Conservation (phyloP, 345 rosid genomes). For the Kandelia obovata region DNA sequence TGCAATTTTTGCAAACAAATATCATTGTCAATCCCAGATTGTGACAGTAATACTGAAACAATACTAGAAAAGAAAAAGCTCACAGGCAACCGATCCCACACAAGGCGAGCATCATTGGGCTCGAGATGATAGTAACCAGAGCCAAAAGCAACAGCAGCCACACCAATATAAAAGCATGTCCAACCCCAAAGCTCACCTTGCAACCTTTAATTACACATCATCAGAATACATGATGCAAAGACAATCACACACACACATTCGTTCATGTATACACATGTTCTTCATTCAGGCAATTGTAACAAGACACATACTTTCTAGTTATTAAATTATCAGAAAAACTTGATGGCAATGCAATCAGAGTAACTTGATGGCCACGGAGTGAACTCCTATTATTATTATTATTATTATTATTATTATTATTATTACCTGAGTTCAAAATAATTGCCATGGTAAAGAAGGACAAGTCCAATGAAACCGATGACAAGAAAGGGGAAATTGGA, state of each 20-base stretch:
- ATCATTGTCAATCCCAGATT: not conserved
- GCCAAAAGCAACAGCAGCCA: conserved; percentile 78
- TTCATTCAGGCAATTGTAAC: no score
- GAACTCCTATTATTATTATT: no score
- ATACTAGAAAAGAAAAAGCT: conserved; percentile 1
- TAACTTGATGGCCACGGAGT: no score
- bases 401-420: not conserved
- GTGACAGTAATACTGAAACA: not conserved
- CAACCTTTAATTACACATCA: conserved; percentile 39
- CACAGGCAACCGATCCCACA: conserved; percentile 96
- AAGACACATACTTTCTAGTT: no score
- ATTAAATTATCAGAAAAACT: not conserved
- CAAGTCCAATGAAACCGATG: conserved; percentile 71
- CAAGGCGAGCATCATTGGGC: conserved; percentile 81
- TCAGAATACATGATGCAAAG: no score
- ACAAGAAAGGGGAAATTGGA: conserved; percentile 94
- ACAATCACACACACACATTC: no score
- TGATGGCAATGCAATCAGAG: no score
- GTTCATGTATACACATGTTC: no score
- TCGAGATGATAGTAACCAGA: conserved; percentile 88
- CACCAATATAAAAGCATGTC: conserved; percentile 78
- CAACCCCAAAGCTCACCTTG: conserved; percentile 90
- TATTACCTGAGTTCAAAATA: conserved; percentile 63
- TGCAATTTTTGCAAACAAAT: conserved; percentile 21
- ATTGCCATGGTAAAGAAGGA: conserved; percentile 67